Evolutionary conservation across 495 filamentous ascomycete species (phyloP), one percentile per base, ranked within the genome.

Genomic region (Aspergillus avenaceus): DNA sequence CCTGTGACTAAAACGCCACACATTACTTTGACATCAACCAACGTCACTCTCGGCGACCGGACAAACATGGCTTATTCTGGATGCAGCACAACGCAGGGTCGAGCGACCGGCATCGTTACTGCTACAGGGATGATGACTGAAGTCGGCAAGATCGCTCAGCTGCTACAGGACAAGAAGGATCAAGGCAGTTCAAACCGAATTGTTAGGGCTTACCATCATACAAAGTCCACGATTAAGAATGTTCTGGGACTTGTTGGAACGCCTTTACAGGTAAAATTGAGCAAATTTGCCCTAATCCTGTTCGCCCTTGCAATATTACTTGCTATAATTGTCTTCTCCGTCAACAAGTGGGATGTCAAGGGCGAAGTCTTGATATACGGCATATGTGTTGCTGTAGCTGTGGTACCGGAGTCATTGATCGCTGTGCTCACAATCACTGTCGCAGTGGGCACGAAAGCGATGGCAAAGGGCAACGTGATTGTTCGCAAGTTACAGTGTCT

Each of bases 301-400:
- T 90, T 92, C 58, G 82, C 79, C 14, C 83, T 84, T 60, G 88
- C 88, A 1, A 74, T 91, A 41, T 28, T 90, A 8, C 67, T 91
- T 23, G 87, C 88, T 2, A 82, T 92, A 47, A 82, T 95, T 54
- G 89, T 92, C 6, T 90, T 91, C 62, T 84, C 76, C 18, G 87
- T 85, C 44, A 91, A 87, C 61, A 75, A 78, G 48, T 91, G 87
- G 65, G 65, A 84, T 52, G 74, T 84, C 21, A 75, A 78, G 6
- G 80, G 81, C 25, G 87, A 91, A 61, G 85, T 91, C 36, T 74
- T 86, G 21, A 88, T 93, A 41, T 93, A 91, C 59, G 88, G 86
- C 13, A 90, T 91, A 23, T 88, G 84, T 19, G 78, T 80, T 32
- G 79, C 78, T 71, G 87, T 88, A 24, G 85, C 86, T 19, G 88